Evolutionary conservation across 2,329 filamentous ascomycete genomes (phyloP).

Genomic region (Epichloe coenophiala): DNA sequence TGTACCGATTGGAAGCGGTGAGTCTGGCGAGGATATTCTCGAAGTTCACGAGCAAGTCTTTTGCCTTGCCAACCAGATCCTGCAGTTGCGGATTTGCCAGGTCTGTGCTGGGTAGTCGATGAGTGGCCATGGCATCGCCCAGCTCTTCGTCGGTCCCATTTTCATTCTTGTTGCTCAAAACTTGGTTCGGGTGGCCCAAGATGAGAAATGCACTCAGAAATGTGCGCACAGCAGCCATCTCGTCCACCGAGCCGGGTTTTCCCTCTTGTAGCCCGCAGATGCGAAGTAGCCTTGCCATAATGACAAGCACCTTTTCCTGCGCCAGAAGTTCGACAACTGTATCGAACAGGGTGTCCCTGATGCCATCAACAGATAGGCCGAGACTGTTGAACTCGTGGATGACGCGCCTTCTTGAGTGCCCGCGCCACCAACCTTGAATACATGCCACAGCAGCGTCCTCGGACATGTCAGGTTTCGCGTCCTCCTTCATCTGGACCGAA

Average conservation of each 20-base stretch:
- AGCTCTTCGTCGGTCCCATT: constrained; percentile 34
- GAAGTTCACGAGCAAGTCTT: constrained; percentile 65
- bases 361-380: constrained; percentile 55
- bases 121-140: constrained; percentile 19
- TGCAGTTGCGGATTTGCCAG: constrained; percentile 49
- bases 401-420: constrained; percentile 39
- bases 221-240: constrained; percentile 59
- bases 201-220: constrained; percentile 74
- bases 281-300: constrained; percentile 53
- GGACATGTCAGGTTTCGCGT: constrained; percentile 31
- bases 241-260: constrained; percentile 45
- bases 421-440: constrained; percentile 61
- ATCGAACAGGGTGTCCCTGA: constrained; percentile 59
- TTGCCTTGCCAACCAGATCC: constrained; percentile 64
- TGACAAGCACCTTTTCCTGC: constrained; percentile 49
- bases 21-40: constrained; percentile 58
- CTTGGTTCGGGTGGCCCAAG: constrained; percentile 63
- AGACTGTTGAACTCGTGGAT: constrained; percentile 54
- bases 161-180: constrained; percentile 62
- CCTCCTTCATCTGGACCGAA: constrained; percentile 36
- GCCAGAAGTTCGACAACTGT: constrained; percentile 56
- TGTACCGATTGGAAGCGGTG: constrained; percentile 52
- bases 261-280: constrained; percentile 58
- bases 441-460: constrained; percentile 48
- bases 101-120: constrained; percentile 27